Evolutionary conservation across 192 early-diverging fungal genomes (phyloP).

Genomic region (Lobosporangium transversale): DNA sequence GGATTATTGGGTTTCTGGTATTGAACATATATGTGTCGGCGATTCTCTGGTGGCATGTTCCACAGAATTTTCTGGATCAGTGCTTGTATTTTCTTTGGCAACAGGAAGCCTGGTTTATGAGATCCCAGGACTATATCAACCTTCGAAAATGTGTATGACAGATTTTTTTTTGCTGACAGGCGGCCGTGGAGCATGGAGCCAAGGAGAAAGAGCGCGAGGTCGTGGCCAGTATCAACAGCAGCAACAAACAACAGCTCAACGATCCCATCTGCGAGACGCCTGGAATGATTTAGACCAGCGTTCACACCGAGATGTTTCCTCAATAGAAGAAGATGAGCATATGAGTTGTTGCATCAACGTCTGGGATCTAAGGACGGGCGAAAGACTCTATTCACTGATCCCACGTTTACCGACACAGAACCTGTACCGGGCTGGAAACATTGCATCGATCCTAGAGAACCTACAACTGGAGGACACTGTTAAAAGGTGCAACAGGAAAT

Average conservation of each 20-base stretch:
- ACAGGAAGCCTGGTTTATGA: conserved; percentile 64
- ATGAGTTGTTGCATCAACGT: conserved; percentile 58
- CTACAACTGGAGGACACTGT: background rate
- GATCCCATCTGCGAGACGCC: background rate
- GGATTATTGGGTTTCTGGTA: conserved; percentile 58
- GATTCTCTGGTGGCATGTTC: conserved; percentile 62
- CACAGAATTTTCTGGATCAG: conserved; percentile 54
- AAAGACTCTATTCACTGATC: conserved; percentile 52
- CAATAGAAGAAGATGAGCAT: conserved; percentile 10
- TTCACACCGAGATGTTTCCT: background rate
- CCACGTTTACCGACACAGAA: conserved; percentile 27
- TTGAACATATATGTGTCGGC: conserved; percentile 57
- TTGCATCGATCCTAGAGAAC: conserved; percentile 9
- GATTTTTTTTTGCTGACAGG: conserved; percentile 28
- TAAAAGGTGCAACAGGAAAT: background rate
- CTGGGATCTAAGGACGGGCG: conserved; percentile 58
- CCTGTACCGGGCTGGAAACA: conserved; percentile 2
- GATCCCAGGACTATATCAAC: conserved; percentile 38
- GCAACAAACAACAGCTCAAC: conserved; percentile 4
- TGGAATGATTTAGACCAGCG: background rate
- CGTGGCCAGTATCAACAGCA: conserved; percentile 1
- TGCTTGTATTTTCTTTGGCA: conserved; percentile 59
- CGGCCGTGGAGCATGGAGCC: conserved; percentile 18
- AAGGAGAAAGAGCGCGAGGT: background rate
- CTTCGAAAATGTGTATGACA: conserved; percentile 43